Percentiles rank a stretch among this genome's conserved stretches.
Conservation (phyloP, 1,284 basidiomycete species). For the Schizophyllum amplum region DNA sequence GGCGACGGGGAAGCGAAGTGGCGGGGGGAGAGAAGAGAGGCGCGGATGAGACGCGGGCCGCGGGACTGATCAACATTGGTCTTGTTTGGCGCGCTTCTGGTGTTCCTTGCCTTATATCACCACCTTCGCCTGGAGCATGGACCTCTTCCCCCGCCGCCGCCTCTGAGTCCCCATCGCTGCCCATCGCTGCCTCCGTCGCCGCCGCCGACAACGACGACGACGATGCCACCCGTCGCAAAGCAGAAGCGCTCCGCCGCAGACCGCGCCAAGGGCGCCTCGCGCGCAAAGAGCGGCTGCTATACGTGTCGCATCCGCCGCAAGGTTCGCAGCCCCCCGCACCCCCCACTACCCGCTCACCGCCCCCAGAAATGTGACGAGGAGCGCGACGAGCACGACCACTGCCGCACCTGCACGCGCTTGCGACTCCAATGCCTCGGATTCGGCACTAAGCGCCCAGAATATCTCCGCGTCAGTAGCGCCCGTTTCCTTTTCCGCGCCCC, state of each 20-base stretch:
- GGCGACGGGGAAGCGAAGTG: not conserved
- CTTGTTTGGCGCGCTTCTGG: not conserved
- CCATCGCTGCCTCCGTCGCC: not conserved
- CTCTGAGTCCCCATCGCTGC: not conserved
- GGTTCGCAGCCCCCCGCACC: slow-evolving; percentile 31
- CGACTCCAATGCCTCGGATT: slow-evolving; percentile 81
- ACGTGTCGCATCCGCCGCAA: slow-evolving; percentile 78
- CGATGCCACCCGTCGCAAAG: not conserved
- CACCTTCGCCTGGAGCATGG: not conserved
- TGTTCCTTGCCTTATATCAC: not conserved
- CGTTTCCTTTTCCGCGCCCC: slow-evolving; percentile 3
- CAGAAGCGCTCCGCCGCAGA: not conserved
- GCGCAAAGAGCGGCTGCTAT: slow-evolving; percentile 79
- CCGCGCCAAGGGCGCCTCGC: slow-evolving; percentile 59
- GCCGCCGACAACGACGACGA: too few relatives aligned
- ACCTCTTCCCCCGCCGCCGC: too few relatives aligned
- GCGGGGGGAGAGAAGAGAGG: not conserved
- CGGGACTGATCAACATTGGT: not conserved
- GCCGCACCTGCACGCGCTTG: slow-evolving; percentile 70
- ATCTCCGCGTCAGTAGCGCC: slow-evolving; percentile 56
- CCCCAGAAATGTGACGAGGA: slow-evolving; percentile 77
- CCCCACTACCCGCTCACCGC: slow-evolving; percentile 10
- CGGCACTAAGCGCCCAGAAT: slow-evolving; percentile 76
- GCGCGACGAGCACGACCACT: slow-evolving; percentile 49
- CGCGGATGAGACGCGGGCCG: not conserved